These are phyloP conservation scores for Ilex asprella DNA, from an alignment of 257 asterid genomes.

Conservation along the genomic window DNA sequence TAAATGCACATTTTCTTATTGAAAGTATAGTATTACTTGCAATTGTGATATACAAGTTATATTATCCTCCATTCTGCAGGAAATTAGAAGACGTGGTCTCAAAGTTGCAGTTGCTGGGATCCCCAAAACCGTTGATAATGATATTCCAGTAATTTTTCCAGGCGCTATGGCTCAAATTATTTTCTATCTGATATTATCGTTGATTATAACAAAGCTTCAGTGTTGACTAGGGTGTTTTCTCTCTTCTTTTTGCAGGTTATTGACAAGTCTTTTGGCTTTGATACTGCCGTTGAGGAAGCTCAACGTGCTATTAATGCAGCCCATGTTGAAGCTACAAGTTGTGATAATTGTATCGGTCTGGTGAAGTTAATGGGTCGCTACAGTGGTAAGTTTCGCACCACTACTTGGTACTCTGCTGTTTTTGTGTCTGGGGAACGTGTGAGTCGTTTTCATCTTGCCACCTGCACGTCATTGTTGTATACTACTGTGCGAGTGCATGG, in stretches of 20 bases:
- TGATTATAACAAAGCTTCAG: background rate
- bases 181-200: background rate
- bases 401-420: background rate
- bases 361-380: conserved; percentile 90
- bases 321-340: conserved; percentile 92
- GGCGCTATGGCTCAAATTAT: background rate
- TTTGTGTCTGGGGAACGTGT: background rate
- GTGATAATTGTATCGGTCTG: conserved; percentile 85
- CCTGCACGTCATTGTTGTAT: background rate
- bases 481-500: background rate
- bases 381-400: conserved; percentile 43
- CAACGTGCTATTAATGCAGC: conserved; percentile 97
- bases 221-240: background rate
- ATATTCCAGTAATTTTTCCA: conserved; percentile 57
- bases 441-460: background rate
- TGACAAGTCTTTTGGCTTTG: conserved; percentile 93
- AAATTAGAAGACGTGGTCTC: conserved; percentile 75
- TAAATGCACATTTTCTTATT: background rate
- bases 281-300: conserved; percentile 95
- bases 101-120: conserved; percentile 80
- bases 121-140: conserved; percentile 88
- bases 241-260: conserved; percentile 50
- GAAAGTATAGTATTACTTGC: background rate
- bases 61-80: conserved; percentile 31
- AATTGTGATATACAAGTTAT: background rate